Conservation (phyloP, 2,329 filamentous ascomycete genomes). For the Aureobasidium sp. region DNA sequence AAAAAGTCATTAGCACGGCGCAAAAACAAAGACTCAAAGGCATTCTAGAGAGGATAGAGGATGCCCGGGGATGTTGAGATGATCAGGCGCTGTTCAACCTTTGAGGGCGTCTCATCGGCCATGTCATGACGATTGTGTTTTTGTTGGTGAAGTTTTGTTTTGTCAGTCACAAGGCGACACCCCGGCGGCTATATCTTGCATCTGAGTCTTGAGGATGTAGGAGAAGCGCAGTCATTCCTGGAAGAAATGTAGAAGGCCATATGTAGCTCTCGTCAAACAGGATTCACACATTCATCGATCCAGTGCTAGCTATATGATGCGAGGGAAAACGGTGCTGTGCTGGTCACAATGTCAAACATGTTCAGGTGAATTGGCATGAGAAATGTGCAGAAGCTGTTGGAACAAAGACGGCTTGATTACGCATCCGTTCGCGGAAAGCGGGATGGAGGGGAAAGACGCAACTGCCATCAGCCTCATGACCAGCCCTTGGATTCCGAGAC, state of each 20-base stretch:
- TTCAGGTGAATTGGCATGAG: slow-evolving; percentile 1
- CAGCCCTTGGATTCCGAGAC: background rate
- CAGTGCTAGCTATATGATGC: too few species aligned
- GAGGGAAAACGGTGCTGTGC: too few species aligned
- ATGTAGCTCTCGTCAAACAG: background rate
- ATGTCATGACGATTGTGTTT: background rate
- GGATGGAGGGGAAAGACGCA: slow-evolving; percentile 6
- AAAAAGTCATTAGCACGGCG: slow-evolving; percentile 1
- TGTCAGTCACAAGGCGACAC: slow-evolving; percentile 1
- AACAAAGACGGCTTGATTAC: slow-evolving; percentile 8
- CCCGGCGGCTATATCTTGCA: slow-evolving; percentile 12
- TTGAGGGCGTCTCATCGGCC: slow-evolving; percentile 4
- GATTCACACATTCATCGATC: background rate
- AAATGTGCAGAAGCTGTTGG: background rate
- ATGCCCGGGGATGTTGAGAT: background rate
- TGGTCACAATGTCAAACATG: too few species aligned
- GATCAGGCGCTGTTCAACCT: background rate
- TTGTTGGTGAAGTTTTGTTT: background rate
- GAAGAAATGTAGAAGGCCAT: background rate
- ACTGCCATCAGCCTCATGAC: background rate
- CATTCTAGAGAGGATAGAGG: background rate
- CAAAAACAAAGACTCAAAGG: background rate
- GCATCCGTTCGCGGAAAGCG: background rate
- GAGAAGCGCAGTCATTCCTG: slow-evolving; percentile 17
- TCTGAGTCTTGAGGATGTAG: background rate